A percentile compares a stretch with the other conserved stretches of the same genome.
phyloP scores from a whole-genome alignment of 1,139 yeast species.

The Magnusiomyces magnusii region DNA sequence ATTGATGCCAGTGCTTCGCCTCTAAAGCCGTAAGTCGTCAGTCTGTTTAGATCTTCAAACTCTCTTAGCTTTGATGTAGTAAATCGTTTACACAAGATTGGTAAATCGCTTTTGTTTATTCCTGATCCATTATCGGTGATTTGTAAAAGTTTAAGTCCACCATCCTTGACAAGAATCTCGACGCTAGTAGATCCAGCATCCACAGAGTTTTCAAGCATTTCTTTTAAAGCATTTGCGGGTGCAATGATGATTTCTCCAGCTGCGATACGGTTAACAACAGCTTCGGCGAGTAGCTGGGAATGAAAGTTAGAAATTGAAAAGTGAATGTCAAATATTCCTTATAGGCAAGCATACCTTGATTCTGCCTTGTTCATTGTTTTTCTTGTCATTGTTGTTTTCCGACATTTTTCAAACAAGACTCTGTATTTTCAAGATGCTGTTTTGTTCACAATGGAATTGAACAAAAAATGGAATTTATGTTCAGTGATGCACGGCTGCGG shows the following conservation, averaged over 20 bases:
- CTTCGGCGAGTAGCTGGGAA: slow-evolving; percentile 43
- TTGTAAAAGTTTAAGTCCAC: slow-evolving; percentile 53
- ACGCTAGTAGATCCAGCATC: slow-evolving; percentile 66
- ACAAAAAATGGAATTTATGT: too few relatives aligned
- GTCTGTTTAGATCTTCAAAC: slow-evolving; percentile 44
- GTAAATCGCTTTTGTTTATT: slow-evolving; percentile 48
- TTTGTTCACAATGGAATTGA: too few relatives aligned
- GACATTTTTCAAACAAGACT: background rate
- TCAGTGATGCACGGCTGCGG: too few relatives aligned
- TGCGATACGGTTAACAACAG: slow-evolving; percentile 84
- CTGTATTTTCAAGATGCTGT: too few relatives aligned
- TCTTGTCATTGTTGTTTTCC: background rate
- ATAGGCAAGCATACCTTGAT: slow-evolving; percentile 10
- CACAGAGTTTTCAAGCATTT: slow-evolving; percentile 68
- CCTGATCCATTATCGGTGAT: slow-evolving; percentile 78
- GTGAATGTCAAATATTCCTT: too few relatives aligned
- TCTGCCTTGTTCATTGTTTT: slow-evolving; percentile 2
- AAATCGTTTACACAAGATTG: slow-evolving; percentile 53
- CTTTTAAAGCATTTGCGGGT: slow-evolving; percentile 81
- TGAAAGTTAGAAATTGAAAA: too few relatives aligned
- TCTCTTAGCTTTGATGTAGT: slow-evolving; percentile 61
- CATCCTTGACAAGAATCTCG: slow-evolving; percentile 55
- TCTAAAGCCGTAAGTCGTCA: slow-evolving; percentile 64
- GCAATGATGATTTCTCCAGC: slow-evolving; percentile 96
- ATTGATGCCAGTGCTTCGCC: slow-evolving; percentile 78